These are phyloP conservation scores for Camellia oleifera DNA, from an alignment of 179 eudicot species.

Conservation along the genomic window DNA sequence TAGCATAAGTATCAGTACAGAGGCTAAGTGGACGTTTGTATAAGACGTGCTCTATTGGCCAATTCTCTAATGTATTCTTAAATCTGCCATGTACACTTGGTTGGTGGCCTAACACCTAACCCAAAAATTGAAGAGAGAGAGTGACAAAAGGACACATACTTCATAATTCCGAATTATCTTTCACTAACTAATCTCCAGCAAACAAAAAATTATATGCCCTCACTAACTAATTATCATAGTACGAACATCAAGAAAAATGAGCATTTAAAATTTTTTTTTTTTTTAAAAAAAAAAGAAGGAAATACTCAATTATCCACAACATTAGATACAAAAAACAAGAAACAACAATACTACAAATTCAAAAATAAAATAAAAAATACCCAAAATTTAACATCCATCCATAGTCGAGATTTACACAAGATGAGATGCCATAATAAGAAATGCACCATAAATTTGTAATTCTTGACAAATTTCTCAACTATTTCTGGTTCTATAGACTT, in stretches of 20 bases:
- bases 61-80: background rate
- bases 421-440: too few relatives aligned
- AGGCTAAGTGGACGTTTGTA: background rate
- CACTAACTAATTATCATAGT: constrained; percentile 15
- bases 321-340: background rate
- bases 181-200: constrained; percentile 4
- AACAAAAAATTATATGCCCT: background rate
- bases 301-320: background rate
- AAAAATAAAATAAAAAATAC: too few relatives aligned
- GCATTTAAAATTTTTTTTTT: too few relatives aligned
- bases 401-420: too few relatives aligned
- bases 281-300: too few relatives aligned
- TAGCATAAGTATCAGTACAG: too few relatives aligned
- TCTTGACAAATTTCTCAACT: too few relatives aligned
- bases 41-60: background rate
- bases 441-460: too few relatives aligned
- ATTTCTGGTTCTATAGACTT: too few relatives aligned
- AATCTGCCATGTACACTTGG: constrained; percentile 10
- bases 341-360: too few relatives aligned
- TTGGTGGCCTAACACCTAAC: constrained; percentile 42
- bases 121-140: constrained; percentile 10
- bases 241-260: background rate
- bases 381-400: too few relatives aligned
- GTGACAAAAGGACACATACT: background rate
- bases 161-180: background rate